phyloP scores from a whole-genome alignment of 2,329 filamentous ascomycete species.

The Proliferodiscus dingleyae region DNA sequence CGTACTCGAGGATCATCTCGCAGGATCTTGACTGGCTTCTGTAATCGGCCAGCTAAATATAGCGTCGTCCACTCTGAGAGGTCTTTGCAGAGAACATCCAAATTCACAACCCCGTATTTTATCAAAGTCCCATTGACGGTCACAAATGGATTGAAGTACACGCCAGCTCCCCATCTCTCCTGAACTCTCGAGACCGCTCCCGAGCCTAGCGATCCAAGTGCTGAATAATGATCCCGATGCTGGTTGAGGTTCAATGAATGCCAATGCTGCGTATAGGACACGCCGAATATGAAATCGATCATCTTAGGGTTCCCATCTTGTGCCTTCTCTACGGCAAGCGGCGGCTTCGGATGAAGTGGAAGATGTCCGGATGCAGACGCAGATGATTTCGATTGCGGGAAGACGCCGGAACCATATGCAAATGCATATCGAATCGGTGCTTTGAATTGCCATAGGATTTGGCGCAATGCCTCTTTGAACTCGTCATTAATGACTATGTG shows the following conservation, averaged over 20 bases:
- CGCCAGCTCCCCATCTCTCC: constrained; percentile 82
- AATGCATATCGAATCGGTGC: constrained; percentile 96
- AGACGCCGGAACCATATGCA: constrained; percentile 95
- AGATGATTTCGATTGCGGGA: constrained; percentile 64
- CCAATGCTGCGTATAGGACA: constrained; percentile 93
- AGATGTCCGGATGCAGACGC: constrained; percentile 46
- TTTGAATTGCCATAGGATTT: constrained; percentile 85
- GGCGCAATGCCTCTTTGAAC: constrained; percentile 83
- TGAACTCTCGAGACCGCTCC: constrained; percentile 81
- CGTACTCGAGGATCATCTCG: constrained; percentile 89
- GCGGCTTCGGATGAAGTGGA: constrained; percentile 78
- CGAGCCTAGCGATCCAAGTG: constrained; percentile 76
- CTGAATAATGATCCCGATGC: constrained; percentile 89
- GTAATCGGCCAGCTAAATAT: constrained; percentile 91
- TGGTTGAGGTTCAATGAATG: constrained; percentile 87
- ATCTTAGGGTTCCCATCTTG: constrained; percentile 89
- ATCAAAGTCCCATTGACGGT: constrained; percentile 93
- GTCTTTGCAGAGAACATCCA: constrained; percentile 83
- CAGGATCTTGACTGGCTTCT: constrained; percentile 97
- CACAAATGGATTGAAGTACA: constrained; percentile 96
- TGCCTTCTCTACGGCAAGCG: constrained; percentile 73
- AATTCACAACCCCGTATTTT: constrained; percentile 95
- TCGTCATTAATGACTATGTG: constrained; percentile 94
- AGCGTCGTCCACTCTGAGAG: constrained; percentile 88
- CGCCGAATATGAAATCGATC: constrained; percentile 98